Percentiles rank a stretch among this genome's conserved stretches.
Conservation (phyloP, 768 basidiomycete species). For the Termitomyces sp. region DNA sequence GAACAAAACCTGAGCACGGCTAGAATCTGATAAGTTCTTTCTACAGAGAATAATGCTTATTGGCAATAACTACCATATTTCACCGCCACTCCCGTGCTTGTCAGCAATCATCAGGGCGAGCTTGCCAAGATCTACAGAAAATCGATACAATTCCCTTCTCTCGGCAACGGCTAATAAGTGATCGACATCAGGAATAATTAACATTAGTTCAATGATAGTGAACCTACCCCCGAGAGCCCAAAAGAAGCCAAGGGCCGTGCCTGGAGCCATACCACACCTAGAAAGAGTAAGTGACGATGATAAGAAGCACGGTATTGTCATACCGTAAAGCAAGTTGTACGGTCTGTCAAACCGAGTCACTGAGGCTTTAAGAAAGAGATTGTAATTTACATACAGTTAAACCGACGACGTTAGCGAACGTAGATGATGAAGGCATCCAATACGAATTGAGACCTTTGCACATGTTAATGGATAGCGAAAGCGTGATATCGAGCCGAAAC, state of each 20-base stretch:
- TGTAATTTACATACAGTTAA: slow-evolving; percentile 43
- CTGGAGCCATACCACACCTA: slow-evolving; percentile 65
- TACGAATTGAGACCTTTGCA: slow-evolving; percentile 59
- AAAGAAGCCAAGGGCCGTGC: slow-evolving; percentile 67
- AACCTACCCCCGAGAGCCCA: slow-evolving; percentile 57
- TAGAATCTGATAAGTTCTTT: slow-evolving; percentile 18
- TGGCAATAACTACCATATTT: slow-evolving; percentile 50
- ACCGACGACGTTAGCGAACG: slow-evolving; percentile 59
- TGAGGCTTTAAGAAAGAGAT: neutral
- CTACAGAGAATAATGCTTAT: neutral
- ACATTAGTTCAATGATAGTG: neutral
- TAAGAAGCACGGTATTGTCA: slow-evolving; percentile 11
- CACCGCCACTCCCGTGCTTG: slow-evolving; percentile 52
- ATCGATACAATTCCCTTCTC: slow-evolving; percentile 56
- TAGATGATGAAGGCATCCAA: slow-evolving; percentile 54
- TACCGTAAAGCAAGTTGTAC: slow-evolving; percentile 62
- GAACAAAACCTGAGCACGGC: slow-evolving; percentile 58
- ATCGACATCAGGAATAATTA: neutral
- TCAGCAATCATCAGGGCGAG: slow-evolving; percentile 66
- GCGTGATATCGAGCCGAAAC: slow-evolving; percentile 3
- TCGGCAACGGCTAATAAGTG: slow-evolving; percentile 47
- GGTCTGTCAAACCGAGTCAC: slow-evolving; percentile 33
- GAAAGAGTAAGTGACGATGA: neutral
- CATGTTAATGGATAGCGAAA: neutral
- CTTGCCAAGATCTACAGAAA: slow-evolving; percentile 63